Conservation (phyloP, 805 yeast species). For the Yarrowia deformans region DNA sequence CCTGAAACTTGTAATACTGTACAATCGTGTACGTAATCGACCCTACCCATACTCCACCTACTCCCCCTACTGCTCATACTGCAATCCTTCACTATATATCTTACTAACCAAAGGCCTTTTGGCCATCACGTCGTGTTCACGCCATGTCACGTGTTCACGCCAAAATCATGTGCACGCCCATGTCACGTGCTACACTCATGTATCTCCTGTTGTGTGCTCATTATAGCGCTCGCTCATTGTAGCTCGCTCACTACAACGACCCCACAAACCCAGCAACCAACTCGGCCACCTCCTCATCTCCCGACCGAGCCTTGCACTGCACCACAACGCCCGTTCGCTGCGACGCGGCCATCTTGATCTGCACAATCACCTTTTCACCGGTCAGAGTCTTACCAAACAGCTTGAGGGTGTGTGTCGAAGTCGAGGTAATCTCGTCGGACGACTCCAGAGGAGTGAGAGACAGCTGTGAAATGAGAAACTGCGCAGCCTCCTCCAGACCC, state of each 20-base stretch:
- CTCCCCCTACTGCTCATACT: too few species aligned
- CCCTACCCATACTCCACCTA: too few species aligned
- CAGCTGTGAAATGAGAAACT: constrained; percentile 60
- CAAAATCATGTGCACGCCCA: too few species aligned
- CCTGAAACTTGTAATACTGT: too few species aligned
- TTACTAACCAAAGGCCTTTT: constrained; percentile 4
- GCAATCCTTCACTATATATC: constrained; percentile 16
- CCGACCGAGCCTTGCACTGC: constrained; percentile 46
- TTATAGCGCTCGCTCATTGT: background rate
- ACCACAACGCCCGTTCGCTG: constrained; percentile 54
- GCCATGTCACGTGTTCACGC: too few species aligned
- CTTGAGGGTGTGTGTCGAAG: constrained; percentile 73
- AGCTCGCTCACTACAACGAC: constrained; percentile 38
- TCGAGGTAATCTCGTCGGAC: constrained; percentile 63
- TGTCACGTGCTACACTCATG: too few species aligned
- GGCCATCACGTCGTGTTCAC: too few species aligned
- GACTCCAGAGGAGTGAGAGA: constrained; percentile 78
- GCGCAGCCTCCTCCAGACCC: constrained; percentile 62
- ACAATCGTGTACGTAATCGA: too few species aligned
- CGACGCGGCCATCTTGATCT: constrained; percentile 55
- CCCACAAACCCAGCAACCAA: constrained; percentile 57
- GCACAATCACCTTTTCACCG: constrained; percentile 58
- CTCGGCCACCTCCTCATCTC: constrained; percentile 56
- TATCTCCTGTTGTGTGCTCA: too few species aligned
- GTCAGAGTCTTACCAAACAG: constrained; percentile 75